phyloP scores from a whole-genome alignment of 2,329 filamentous ascomycete species.

The Didymella keratinophila region DNA sequence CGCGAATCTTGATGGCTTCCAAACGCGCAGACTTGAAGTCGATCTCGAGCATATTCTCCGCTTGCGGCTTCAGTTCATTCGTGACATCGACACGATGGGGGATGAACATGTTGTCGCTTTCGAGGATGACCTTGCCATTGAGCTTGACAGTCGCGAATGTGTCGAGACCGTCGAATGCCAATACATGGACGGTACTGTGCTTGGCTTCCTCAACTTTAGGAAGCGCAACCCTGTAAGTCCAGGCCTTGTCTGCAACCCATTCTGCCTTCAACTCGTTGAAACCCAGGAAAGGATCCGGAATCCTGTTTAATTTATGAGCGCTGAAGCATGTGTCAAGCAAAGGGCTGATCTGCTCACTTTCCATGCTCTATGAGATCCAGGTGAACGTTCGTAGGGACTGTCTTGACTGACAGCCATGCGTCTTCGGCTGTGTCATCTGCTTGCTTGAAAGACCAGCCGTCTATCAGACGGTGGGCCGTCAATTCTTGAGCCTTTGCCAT shows the following conservation, averaged over 20 bases:
- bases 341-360: constrained; percentile 49
- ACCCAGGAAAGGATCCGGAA: constrained; percentile 59
- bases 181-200: constrained; percentile 51
- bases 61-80: constrained; percentile 46
- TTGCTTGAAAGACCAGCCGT: constrained; percentile 58
- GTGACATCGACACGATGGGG: constrained; percentile 64
- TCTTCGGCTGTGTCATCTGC: constrained; percentile 50
- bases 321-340: not conserved
- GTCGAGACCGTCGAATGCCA: constrained; percentile 71
- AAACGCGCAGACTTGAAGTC: constrained; percentile 64
- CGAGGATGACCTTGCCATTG: constrained; percentile 62
- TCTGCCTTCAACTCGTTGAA: constrained; percentile 60
- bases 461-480: constrained; percentile 43
- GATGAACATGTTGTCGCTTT: constrained; percentile 71
- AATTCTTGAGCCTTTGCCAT: constrained; percentile 41
- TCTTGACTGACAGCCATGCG: constrained; percentile 55
- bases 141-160: constrained; percentile 68
- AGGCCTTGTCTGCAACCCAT: constrained; percentile 59
- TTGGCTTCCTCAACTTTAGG: constrained; percentile 41
- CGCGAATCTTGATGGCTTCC: constrained; percentile 61
- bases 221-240: constrained; percentile 57
- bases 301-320: constrained; percentile 44
- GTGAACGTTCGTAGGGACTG: constrained; percentile 59
- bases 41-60: constrained; percentile 62
- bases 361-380: constrained; percentile 57